These are phyloP conservation scores for Aspergillus campestris DNA, from an alignment of 495 filamentous ascomycete species.

Conservation along the genomic window DNA sequence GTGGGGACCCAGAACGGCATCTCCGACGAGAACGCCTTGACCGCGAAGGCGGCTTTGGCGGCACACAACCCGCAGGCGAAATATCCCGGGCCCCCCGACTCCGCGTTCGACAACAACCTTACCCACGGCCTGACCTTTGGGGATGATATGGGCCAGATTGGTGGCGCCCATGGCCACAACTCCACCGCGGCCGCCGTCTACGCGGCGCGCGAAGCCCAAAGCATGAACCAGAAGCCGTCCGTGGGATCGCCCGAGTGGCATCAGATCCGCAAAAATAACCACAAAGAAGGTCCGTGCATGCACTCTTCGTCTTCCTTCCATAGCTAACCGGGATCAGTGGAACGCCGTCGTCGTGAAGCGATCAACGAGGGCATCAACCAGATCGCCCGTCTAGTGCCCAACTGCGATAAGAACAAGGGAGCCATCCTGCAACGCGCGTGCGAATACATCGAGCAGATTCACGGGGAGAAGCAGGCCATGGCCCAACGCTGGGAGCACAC, in stretches of 20 bases:
- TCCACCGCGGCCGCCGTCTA: slow-evolving; percentile 43
- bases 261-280: slow-evolving; percentile 92
- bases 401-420: slow-evolving; percentile 98
- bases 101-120: slow-evolving; percentile 35
- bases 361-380: slow-evolving; percentile 99
- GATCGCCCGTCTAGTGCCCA: slow-evolving; percentile 92
- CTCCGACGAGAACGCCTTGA: slow-evolving; percentile 39
- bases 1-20: slow-evolving; percentile 40
- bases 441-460: slow-evolving; percentile 85
- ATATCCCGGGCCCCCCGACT: slow-evolving; percentile 36
- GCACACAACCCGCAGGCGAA: slow-evolving; percentile 38
- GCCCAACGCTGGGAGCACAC: slow-evolving; percentile 96
- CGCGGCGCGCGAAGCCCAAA: slow-evolving; percentile 37
- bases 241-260: slow-evolving; percentile 98
- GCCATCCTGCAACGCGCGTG: slow-evolving; percentile 92
- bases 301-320: slow-evolving; percentile 5
- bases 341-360: slow-evolving; percentile 92
- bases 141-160: slow-evolving; percentile 38
- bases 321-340: slow-evolving; percentile 47
- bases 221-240: slow-evolving; percentile 61
- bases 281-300: slow-evolving; percentile 80
- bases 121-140: slow-evolving; percentile 34
- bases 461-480: slow-evolving; percentile 87
- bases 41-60: slow-evolving; percentile 39
- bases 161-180: slow-evolving; percentile 32